Evolutionary conservation across 2,329 filamentous ascomycete species (phyloP), one percentile per base, ranked within the genome.

Genomic region (Ustulina deusta): DNA sequence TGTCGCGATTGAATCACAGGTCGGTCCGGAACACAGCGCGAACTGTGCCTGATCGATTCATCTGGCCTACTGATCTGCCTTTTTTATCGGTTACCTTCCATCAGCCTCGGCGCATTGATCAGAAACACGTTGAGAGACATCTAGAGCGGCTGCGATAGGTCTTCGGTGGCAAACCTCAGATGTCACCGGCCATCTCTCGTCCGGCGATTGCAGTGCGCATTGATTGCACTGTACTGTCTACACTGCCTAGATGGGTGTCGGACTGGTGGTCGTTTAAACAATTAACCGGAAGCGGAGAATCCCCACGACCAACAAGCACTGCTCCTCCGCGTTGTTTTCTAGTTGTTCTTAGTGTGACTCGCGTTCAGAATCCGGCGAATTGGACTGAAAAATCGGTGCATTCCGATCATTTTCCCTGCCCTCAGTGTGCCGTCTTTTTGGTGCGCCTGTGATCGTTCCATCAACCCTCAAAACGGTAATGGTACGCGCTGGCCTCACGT

Each of bases 21-120:
- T 57, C 66, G 60, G 56, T 36, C 63, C 57, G 60, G 67, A 49
- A 62, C 63, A 66, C 60, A 57, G 55, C 66, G 51, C 63, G 54
- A 52, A 44, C 61, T 51, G 48, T 57, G 61, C 54, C 61, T 71
- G 52, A 60, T 54, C 46, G 63, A 48, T 34, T 20, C 49, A 38
- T 57, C 38, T 63, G 48, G 29, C 46, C 36, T 42, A 52, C 49
- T 52, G 49, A 52, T 34, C 49, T 34, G 27, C 27, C 49, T 52
- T 11, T 52, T 10, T n/a, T 40, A 10, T 42, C 54, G 42, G 54
- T 15, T 36, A 42, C 54, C 27, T 54, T 32, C 29, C 55, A 52
- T 54, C 40, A 54, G 40, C 34, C 51, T 70, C 46, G 46, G 46
- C 32, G 61, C 29, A 52, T 61, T 58, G 46, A 58, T 52, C 51